Conservation (phyloP, 1,284 basidiomycete genomes). For the Fistulinella cinereoalba region DNA sequence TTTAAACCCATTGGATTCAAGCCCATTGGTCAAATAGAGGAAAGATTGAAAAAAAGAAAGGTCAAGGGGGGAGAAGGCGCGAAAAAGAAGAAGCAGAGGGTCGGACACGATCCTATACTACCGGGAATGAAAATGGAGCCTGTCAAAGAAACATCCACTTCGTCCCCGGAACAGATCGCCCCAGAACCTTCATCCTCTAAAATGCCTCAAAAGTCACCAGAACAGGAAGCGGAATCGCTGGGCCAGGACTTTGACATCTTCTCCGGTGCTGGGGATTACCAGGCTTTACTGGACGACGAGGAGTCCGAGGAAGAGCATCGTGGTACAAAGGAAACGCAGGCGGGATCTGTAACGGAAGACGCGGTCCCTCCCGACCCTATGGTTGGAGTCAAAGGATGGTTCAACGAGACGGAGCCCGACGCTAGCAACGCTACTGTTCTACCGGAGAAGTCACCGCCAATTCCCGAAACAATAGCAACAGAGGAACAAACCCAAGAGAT, state of each 20-base stretch:
- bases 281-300: conserved; percentile 61
- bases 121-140: conserved; percentile 34
- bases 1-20: conserved; percentile 81
- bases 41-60: conserved; percentile 57
- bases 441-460: conserved; percentile 17
- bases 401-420: conserved; percentile 19
- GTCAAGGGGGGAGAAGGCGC: conserved; percentile 40
- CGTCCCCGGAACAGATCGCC: not conserved
- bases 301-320: conserved; percentile 39
- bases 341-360: not conserved
- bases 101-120: conserved; percentile 15
- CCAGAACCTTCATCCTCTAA: conserved; percentile 5
- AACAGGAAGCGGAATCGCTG: conserved; percentile 15
- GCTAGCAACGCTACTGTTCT: conserved; percentile 3
- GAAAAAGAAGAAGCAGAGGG: conserved; percentile 51
- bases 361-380: not conserved
- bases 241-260: conserved; percentile 77
- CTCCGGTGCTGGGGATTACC: conserved; percentile 81
- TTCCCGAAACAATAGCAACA: conserved; percentile 30
- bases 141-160: not conserved
- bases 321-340: not conserved
- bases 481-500: conserved; percentile 42
- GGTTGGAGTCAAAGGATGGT: conserved; percentile 19
- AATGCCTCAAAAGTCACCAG: conserved; percentile 1
- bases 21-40: conserved; percentile 44